A percentile compares a stretch with the other conserved stretches of the same genome.
Conservation (phyloP, 1,284 basidiomycete species). For the Cutaneotrichosporon cutaneum region DNA sequence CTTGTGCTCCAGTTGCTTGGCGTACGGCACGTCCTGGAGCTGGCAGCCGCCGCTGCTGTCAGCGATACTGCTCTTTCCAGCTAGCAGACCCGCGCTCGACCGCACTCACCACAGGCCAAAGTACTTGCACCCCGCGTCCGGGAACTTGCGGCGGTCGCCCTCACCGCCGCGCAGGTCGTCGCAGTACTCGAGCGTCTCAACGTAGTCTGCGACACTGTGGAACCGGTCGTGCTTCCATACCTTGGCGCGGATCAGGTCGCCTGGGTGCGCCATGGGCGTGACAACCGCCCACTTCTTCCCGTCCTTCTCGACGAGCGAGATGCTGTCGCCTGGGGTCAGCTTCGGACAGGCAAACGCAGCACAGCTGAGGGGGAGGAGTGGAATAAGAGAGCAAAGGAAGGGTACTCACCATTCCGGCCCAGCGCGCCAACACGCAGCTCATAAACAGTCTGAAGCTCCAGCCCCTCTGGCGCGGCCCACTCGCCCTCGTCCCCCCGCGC, state of each 20-base stretch:
- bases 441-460: conserved; percentile 62
- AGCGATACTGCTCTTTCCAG: not conserved
- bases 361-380: no score
- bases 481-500: conserved; percentile 23
- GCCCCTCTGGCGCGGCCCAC: conserved; percentile 31
- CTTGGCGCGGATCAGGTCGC: conserved; percentile 70
- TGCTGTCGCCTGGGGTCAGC: conserved; percentile 28
- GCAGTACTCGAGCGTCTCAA: conserved; percentile 69
- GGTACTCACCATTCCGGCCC: conserved; percentile 33
- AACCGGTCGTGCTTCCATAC: conserved; percentile 64
- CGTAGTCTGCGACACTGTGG: conserved; percentile 72
- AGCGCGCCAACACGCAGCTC: conserved; percentile 61
- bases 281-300: conserved; percentile 69
- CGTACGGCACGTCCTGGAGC: conserved; percentile 79
- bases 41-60: conserved; percentile 50
- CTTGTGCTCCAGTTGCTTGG: conserved; percentile 81
- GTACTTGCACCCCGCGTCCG: conserved; percentile 66
- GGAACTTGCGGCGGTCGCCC: conserved; percentile 43
- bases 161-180: conserved; percentile 64
- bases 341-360: not conserved
- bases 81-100: not conserved
- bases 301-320: conserved; percentile 29
- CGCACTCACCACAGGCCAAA: conserved; percentile 69
- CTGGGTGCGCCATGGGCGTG: conserved; percentile 77
- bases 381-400: no score